Percentiles rank a stretch among this genome's conserved stretches.
phyloP scores from a whole-genome alignment of 2,329 filamentous ascomycete genomes.

The Balansia obtecta region DNA sequence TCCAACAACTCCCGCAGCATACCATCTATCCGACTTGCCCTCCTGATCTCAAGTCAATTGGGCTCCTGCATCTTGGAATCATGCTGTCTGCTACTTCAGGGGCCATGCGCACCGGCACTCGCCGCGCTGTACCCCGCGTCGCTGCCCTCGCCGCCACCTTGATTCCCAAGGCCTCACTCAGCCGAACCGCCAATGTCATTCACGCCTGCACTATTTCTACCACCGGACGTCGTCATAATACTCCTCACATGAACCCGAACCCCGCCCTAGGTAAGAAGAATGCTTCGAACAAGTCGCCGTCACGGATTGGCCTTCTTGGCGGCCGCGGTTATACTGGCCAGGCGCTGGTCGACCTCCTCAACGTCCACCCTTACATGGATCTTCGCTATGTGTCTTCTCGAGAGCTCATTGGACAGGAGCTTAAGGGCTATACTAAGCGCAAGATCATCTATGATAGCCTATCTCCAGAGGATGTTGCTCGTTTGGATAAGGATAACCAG shows the following conservation, averaged over 20 bases:
- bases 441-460: slow-evolving; percentile 90
- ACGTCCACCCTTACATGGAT: slow-evolving; percentile 80
- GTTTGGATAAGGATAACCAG: slow-evolving; percentile 59
- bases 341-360: slow-evolving; percentile 75
- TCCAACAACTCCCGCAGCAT: background rate
- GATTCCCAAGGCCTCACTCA: background rate
- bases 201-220: background rate
- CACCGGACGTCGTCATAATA: background rate
- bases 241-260: background rate
- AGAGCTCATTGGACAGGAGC: slow-evolving; percentile 74
- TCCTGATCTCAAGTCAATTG: background rate
- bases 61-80: background rate
- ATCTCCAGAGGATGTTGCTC: slow-evolving; percentile 70
- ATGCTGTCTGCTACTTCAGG: background rate
- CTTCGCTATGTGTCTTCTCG: slow-evolving; percentile 86
- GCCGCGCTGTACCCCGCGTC: background rate
- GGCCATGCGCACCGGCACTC: background rate
- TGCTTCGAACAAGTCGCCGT: background rate
- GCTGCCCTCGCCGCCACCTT: background rate
- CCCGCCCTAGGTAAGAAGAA: background rate
- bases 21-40: background rate
- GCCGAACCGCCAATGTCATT: background rate
- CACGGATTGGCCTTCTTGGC: slow-evolving; percentile 21
- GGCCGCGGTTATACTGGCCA: slow-evolving; percentile 54
- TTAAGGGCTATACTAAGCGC: slow-evolving; percentile 83